Evolutionary conservation across 2,329 filamentous ascomycete species (phyloP).

Genomic region (Coniochaeta sp.): DNA sequence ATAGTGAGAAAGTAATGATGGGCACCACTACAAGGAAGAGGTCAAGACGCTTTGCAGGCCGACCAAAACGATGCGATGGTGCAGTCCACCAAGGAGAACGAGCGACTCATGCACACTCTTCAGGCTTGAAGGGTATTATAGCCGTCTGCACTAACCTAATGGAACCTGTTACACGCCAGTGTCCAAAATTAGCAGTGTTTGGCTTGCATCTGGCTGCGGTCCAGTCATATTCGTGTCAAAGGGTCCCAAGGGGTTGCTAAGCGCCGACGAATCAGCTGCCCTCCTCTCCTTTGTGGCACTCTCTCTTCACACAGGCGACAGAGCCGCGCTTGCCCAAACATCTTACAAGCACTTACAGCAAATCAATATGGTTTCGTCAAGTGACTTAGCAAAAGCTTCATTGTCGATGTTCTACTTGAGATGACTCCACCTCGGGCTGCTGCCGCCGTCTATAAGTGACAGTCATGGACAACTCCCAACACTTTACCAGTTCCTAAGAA

Average conservation of each 20-base stretch:
- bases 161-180: not conserved
- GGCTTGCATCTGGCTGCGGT: not conserved
- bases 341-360: not conserved
- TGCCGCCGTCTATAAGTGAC: not conserved
- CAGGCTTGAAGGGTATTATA: too few species aligned
- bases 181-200: not conserved
- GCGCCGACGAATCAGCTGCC: not conserved
- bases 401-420: not conserved
- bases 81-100: too few species aligned
- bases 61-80: too few species aligned
- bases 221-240: not conserved
- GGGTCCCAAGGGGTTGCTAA: not conserved
- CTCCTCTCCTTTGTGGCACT: not conserved
- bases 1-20: too few species aligned
- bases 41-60: too few species aligned
- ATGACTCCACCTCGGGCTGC: not conserved
- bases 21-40: too few species aligned
- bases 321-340: not conserved
- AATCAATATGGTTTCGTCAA: not conserved
- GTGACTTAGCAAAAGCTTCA: not conserved
- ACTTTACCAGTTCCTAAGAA: not conserved
- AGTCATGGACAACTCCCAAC: not conserved
- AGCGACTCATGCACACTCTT: too few species aligned
- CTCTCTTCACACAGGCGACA: not conserved
- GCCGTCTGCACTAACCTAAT: not conserved